Percentiles rank a stretch among this genome's conserved stretches.
These are phyloP conservation scores for Psilocybe tampanensis DNA, from an alignment of 768 basidiomycete genomes.

Conservation along the genomic window DNA sequence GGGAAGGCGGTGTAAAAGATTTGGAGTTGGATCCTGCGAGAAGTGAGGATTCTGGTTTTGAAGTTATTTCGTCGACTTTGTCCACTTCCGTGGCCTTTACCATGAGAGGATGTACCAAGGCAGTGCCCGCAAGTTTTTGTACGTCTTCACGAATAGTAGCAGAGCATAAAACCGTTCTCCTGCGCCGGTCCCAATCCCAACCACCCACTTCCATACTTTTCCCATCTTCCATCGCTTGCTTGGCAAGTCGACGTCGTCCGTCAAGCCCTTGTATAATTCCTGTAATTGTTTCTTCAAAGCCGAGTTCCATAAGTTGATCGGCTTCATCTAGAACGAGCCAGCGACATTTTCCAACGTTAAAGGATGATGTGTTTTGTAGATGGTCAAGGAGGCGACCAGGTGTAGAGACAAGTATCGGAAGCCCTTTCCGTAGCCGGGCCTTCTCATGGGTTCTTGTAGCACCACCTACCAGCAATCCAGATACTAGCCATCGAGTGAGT, in stretches of 20 bases:
- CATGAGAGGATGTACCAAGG: constrained; percentile 78
- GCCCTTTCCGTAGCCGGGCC: constrained; percentile 89
- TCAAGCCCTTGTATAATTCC: constrained; percentile 89
- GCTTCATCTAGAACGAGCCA: constrained; percentile 99
- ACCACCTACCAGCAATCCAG: constrained; percentile 93
- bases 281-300: constrained; percentile 93
- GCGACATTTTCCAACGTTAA: constrained; percentile 90
- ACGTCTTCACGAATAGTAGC: constrained; percentile 97
- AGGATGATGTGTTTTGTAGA: constrained; percentile 91
- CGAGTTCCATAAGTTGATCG: constrained; percentile 96
- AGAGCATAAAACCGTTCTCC: constrained; percentile 92
- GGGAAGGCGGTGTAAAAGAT: constrained; percentile 92
- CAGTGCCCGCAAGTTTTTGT: constrained; percentile 86
- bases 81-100: constrained; percentile 73
- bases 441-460: constrained; percentile 95
- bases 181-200: constrained; percentile 79
- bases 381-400: constrained; percentile 96
- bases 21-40: constrained; percentile 30
- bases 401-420: constrained; percentile 94
- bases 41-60: constrained; percentile 7
- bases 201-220: constrained; percentile 75
- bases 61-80: constrained; percentile 18
- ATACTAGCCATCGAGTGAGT: constrained; percentile 90
- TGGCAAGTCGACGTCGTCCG: constrained; percentile 74
- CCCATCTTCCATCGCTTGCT: constrained; percentile 66